Evolutionary conservation across 768 basidiomycete genomes (phyloP), one percentile per base, ranked within the genome.

Genomic region (Lentinula raphanica): DNA sequence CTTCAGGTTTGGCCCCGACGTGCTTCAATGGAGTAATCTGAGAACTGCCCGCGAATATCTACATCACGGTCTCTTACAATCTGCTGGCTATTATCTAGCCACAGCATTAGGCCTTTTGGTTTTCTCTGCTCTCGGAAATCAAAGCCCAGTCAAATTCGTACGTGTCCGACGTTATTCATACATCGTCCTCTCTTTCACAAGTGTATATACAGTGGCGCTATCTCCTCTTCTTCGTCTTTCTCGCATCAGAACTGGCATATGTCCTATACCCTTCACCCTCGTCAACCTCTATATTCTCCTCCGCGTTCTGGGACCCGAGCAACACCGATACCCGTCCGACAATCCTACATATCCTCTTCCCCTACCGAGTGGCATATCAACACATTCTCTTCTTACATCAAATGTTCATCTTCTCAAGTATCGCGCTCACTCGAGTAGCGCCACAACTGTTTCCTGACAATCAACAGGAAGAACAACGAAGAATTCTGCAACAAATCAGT

Each of bases 351-450:
- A 54, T 62, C 28, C 21, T 80, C 38, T 87, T 90, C 71, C 90
- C 90, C 0, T 72, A 75, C 5, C 81, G 89, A 12, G 81, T 88
- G 1, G 78, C 82, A 1, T 88, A 86, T 67, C 91, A 94, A 66
- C 88, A 94, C 69, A 79, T 91, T 59, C 72, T 81, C 36, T 82
- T 92, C 69, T 74, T 94, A 38, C 92, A 90, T 64, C 85, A 91
- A 61, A 66, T 90, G 27, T 92, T 90, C 69, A 71, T 91, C 64
- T 86, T 90, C 67, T 65, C 87, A 58, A 88, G 83, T 29, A 79
- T 92, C 38, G 90, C 89, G 0, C 77, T 92, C 9, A 82, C 80
- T 15, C 77, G 86, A 19, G 83, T 94, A 5, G 81, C 81, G 0
- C 92, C 92, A 0, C 81, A 82, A 29, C 73, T 93, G 56, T 79